These are phyloP conservation scores for Cladophialophora yegresii DNA, from an alignment of 2,329 filamentous ascomycete species.

Conservation along the genomic window DNA sequence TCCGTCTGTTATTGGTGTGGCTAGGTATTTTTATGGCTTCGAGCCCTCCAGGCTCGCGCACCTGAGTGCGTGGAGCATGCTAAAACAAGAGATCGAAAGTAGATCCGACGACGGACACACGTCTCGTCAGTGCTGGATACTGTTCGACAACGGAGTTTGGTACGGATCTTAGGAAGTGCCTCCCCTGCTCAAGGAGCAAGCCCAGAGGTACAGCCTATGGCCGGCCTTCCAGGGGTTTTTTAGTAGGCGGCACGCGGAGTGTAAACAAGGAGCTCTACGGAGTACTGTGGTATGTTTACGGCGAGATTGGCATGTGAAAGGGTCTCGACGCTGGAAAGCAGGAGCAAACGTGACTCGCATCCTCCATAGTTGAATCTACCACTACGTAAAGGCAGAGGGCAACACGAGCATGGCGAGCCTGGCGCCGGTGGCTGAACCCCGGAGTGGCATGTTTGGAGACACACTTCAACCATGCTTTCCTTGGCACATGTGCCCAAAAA, in stretches of 20 bases:
- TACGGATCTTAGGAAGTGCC: background rate
- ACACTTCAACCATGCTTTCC: background rate
- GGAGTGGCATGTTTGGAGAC: background rate
- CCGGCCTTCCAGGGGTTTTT: background rate
- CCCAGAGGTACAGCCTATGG: background rate
- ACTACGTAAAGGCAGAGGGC: background rate
- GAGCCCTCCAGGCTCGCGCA: background rate
- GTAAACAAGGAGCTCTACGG: background rate
- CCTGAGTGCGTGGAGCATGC: background rate
- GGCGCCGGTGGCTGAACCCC: background rate
- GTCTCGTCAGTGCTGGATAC: background rate
- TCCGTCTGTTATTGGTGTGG: background rate
- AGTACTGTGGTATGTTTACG: no score
- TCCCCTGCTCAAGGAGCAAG: background rate
- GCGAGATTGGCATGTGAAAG: background rate
- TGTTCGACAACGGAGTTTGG: background rate
- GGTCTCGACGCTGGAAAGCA: background rate
- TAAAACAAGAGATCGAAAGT: background rate
- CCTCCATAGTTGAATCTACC: no score
- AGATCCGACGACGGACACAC: background rate
- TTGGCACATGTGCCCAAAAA: background rate
- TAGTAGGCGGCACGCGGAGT: no score
- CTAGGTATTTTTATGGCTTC: background rate
- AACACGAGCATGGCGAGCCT: background rate
- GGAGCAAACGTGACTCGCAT: background rate